Evolutionary conservation across 768 basidiomycete species (phyloP).

Genomic region (Tylopilus vinaceipallidus): DNA sequence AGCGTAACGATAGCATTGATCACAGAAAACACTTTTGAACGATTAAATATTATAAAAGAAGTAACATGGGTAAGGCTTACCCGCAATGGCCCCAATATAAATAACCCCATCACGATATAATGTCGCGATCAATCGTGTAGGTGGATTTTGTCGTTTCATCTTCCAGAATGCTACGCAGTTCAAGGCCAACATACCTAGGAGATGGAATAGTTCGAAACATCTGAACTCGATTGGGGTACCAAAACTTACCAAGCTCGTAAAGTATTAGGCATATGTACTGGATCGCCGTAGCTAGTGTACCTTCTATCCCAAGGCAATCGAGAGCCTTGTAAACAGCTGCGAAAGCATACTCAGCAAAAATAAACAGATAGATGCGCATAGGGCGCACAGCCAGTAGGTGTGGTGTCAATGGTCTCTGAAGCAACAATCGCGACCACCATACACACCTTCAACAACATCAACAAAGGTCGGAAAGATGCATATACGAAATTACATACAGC

Average conservation of each 20-base stretch:
- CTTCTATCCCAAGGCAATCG: conserved; percentile 6
- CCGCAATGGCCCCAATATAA: conserved; percentile 16
- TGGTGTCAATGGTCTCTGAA: conserved; percentile 6
- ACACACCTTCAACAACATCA: conserved; percentile 4
- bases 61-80: not conserved
- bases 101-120: conserved; percentile 20
- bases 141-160: conserved; percentile 11
- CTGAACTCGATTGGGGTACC: not conserved
- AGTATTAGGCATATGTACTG: conserved; percentile 12
- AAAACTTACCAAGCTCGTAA: conserved; percentile 14
- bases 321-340: conserved; percentile 13
- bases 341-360: not conserved
- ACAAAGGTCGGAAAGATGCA: not conserved
- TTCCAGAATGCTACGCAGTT: conserved; percentile 16
- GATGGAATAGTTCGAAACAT: not conserved
- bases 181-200: conserved; percentile 15
- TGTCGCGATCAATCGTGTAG: conserved; percentile 8
- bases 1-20: conserved; percentile 16
- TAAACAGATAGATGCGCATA: not conserved
- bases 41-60: not conserved
- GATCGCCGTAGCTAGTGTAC: conserved; percentile 5
- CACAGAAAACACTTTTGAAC: conserved; percentile 13
- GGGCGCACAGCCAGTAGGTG: conserved; percentile 6
- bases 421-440: conserved; percentile 1
- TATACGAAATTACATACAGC: conserved; percentile 1